Evolutionary conservation across 305 asterid species (phyloP).

Genomic region (Withania somnifera): DNA sequence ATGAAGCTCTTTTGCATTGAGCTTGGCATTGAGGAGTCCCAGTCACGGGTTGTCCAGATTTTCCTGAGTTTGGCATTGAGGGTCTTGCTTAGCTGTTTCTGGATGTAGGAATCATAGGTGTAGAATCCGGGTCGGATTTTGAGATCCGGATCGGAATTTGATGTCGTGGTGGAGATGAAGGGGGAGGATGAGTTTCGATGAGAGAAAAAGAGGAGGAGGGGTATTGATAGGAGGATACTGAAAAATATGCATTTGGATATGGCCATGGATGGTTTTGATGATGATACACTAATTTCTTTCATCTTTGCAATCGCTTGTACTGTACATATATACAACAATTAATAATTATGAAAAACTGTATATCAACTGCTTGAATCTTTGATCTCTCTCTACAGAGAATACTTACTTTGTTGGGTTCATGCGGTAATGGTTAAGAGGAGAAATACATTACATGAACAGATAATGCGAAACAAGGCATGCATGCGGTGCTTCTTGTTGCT

Average conservation of each 20-base stretch:
- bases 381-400: not conserved
- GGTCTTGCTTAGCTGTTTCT: slow-evolving; percentile 63
- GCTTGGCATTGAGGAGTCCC: too few species aligned
- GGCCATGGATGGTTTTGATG: not conserved
- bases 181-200: slow-evolving; percentile 3
- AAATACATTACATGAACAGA: too few species aligned
- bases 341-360: not conserved
- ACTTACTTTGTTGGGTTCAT: not conserved
- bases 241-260: slow-evolving; percentile 14
- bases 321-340: not conserved
- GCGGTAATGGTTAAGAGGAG: too few species aligned
- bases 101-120: slow-evolving; percentile 48
- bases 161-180: not conserved
- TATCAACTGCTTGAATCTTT: not conserved
- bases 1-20: too few species aligned
- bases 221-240: slow-evolving; percentile 23
- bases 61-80: slow-evolving; percentile 53
- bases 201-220: slow-evolving; percentile 21
- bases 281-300: slow-evolving; percentile 6
- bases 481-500: too few species aligned
- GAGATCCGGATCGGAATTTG: slow-evolving; percentile 20
- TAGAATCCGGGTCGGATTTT: slow-evolving; percentile 62
- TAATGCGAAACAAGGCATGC: too few species aligned
- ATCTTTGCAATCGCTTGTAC: slow-evolving; percentile 8
- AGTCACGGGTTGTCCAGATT: slow-evolving; percentile 64